Conservation (phyloP, 441 rosid species). For the Mallotus repandus region DNA sequence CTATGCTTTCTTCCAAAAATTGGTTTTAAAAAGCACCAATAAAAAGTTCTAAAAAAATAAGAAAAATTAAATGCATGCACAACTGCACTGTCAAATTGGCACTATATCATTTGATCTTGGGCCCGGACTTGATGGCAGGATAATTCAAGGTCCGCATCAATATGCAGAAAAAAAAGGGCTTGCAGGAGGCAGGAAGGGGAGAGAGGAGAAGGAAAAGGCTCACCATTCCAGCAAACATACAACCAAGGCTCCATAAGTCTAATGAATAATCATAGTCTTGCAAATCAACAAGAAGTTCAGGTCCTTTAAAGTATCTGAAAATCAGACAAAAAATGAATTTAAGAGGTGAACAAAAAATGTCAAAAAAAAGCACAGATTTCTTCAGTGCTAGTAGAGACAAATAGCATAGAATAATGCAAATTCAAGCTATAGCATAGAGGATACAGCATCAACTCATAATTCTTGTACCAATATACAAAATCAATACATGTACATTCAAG, state of each 20-base stretch:
- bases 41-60: too few relatives aligned
- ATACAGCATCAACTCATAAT: not conserved
- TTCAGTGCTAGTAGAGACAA: not conserved
- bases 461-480: not conserved
- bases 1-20: too few relatives aligned
- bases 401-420: not conserved
- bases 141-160: constrained; percentile 18
- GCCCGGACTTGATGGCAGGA: not conserved
- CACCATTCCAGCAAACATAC: constrained; percentile 99
- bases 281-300: constrained; percentile 94
- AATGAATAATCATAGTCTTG: constrained; percentile 97
- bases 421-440: not conserved
- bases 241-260: constrained; percentile 98
- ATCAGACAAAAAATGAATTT: constrained; percentile 9
- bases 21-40: too few relatives aligned
- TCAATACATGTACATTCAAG: not conserved
- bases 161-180: not conserved
- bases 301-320: constrained; percentile 91
- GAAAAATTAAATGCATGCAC: too few relatives aligned
- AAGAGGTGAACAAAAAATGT: not conserved
- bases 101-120: not conserved
- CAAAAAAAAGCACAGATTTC: not conserved
- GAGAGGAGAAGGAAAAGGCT: constrained; percentile 23
- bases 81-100: not conserved
- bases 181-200: not conserved